Evolutionary conservation across 306 rosid genomes (phyloP), one percentile per base, ranked within the genome.

Genomic region (Betula pendula): DNA sequence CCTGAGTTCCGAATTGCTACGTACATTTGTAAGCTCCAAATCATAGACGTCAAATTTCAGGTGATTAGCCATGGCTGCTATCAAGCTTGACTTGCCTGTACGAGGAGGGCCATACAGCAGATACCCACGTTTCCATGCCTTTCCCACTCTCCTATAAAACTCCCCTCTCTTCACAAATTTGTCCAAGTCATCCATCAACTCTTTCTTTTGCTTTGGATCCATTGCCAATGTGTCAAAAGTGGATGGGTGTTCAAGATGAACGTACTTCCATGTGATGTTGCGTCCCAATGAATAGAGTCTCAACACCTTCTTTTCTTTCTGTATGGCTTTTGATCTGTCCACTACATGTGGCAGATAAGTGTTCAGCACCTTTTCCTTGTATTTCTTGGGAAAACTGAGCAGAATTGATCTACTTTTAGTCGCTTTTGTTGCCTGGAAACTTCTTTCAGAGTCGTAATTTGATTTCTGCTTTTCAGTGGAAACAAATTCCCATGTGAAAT

Each of bases 41-140:
- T 85, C 86, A 70, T 79, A 85, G 53, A 79, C 10, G 72, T 82
- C 79, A 43, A 79, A 85, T 75, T 80, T 77, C 24, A 85, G 74
- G 78, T 82, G 59, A 66, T 85, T 75, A 27, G 79, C 87, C 89
- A 85, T 80, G 70, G 85, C 89, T 29, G 87, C 83, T 43, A 86
- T 65, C 85, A 82, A 71, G 81, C 89, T 85, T 0, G 84, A 80
- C 68, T 85, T 85, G 1, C 87, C 86, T 2, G 89, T 85, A 3
- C 89, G 81, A 4, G 87, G 83, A 49, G 89, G 89, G 13, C 86
- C 86, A 72, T 74, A 80, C 45, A 79, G 45, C 38, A 85, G 63
- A 70, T 85, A 82, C 70, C 80, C 89, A 19, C 89, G 40, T 80
- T 85, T 85, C 89, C 89, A 82, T 5, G 82, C 80, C 72, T 70